Evolutionary conservation across 176 grass and related monocot genomes (phyloP), one percentile per base, ranked within the genome.

Genomic region (Cenchrus americanus): DNA sequence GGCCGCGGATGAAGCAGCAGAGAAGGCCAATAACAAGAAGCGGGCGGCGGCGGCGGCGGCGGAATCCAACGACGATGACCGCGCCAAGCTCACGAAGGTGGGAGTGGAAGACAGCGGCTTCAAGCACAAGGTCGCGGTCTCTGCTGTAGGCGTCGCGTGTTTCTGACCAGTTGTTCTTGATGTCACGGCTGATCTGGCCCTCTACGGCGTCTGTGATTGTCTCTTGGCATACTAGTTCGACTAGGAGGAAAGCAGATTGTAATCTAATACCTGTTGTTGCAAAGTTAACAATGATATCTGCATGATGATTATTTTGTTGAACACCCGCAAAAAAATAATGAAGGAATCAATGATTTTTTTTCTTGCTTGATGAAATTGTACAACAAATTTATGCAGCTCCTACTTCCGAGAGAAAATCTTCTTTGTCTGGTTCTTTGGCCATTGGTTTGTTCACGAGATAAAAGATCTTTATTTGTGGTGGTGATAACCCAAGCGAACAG

Each of bases 21-120:
- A 74, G 59, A 77, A 55, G 48, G 12, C 22, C 6, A 73, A 21
- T 59, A 80, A 51, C 68, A 81, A 81, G 85, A 86, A 80, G 77
- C 59, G 69, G 18, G 49, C 49, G 0, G 71, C 37, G 7, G 58
- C 61, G 7, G 54, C 18, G 43, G 47, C 3, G 59, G 67, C 6
- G 6, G n/a, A 53, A 23, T n/a, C 10, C 61, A 13, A 66, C 46
- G 17, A 79, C 24, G 62, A 52, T 52, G 23, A 51, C 22, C 7
- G 12, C 7, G 26, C 41, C 4, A 85, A 85, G 64, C 11, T 50
- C 13, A 24, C 12, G 42, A 85, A 78, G 83, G 52, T 54, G 15
- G 52, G 19, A 49, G 12, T 62, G 64, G 74, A 60, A 15, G 23
- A 10, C 42, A 51, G 50, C 10, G 73, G 40, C 46, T 51, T 66